Evolutionary conservation across 768 basidiomycete genomes (phyloP), one percentile per base, ranked within the genome.

Genomic region (Tephrocybe sp.): DNA sequence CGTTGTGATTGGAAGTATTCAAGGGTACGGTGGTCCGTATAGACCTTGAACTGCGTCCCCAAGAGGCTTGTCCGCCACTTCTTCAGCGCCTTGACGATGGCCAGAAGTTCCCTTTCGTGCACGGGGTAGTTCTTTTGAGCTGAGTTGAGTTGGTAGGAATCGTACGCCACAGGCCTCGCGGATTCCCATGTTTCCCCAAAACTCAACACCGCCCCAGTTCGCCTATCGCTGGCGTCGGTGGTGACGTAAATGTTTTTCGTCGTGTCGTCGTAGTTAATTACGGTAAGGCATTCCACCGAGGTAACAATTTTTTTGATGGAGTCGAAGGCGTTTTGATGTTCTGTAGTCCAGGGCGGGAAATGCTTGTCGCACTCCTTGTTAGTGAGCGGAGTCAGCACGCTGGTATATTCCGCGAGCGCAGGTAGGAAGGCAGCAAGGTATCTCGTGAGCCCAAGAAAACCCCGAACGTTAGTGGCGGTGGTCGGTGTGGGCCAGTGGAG

Each of bases 21-120:
- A 5, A 72, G 58, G 0, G 68, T 44, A 11, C 33, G 30, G n/a
- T 44, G n/a, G 12, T 44, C 42, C 2, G 42, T 44, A 21, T 19
- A 44, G 1, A 31, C 29, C 66, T 33, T 1, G 61, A 63, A 56
- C 9, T 25, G 36, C 1, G 48, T 25, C 8, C 67, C 58, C 0
- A 63, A 22, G 0, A 61, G 42, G 46, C 64, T 61, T 1, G 54
- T 52, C 3, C 56, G 45, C 65, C 66, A 72, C 22, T 59, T 55
- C 13, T 57, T 45, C 5, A 67, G 49, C 0, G 65, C 66, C 0
- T 62, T 50, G 0, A 75, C 52, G 5, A 75, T 70, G 0, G 69
- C 69, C 1, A 72, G 50, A 1, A 73, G 49, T 49, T 72, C 65
- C 45, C 65, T 62, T 45, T 72, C 61, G 39, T 71, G 69, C 0